phyloP scores from a whole-genome alignment of 2,329 filamentous ascomycete genomes.

The Colletotrichum cuscutae region DNA sequence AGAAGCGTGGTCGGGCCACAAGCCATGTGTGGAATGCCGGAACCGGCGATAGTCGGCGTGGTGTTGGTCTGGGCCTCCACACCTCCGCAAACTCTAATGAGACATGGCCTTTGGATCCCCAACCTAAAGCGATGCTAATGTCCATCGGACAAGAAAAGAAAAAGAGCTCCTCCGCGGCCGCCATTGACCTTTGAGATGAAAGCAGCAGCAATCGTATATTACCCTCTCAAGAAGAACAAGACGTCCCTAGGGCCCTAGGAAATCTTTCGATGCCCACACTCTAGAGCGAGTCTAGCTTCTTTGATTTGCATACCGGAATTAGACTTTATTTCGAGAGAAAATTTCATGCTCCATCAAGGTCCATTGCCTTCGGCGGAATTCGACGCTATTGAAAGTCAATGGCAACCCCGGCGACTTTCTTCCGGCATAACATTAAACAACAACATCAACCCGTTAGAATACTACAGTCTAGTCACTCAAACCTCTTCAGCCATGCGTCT shows the following conservation, averaged over 20 bases:
- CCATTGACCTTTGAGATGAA: background rate
- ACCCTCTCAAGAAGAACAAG: background rate
- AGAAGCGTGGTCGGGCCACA: background rate
- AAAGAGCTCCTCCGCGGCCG: too few species aligned
- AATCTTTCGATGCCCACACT: background rate
- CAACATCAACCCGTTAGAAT: background rate
- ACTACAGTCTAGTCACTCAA: background rate
- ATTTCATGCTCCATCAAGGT: background rate
- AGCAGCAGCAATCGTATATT: background rate
- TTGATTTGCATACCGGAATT: background rate
- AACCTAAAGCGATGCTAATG: background rate
- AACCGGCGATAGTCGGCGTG: background rate
- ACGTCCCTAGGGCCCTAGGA: background rate
- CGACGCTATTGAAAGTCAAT: background rate
- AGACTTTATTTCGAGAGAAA: background rate
- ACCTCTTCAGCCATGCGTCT: background rate
- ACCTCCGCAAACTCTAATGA: background rate
- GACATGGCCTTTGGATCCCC: background rate
- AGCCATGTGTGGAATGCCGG: background rate
- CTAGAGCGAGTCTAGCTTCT: background rate
- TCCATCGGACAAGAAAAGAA: background rate
- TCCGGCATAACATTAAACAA: background rate
- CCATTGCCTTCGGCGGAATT: background rate
- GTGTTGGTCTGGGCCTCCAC: background rate
- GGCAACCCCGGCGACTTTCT: background rate